Percentiles rank a stretch among this genome's conserved stretches.
Conservation (phyloP, 192 early-diverging fungal species). For the Linnemannia schmuckeri region DNA sequence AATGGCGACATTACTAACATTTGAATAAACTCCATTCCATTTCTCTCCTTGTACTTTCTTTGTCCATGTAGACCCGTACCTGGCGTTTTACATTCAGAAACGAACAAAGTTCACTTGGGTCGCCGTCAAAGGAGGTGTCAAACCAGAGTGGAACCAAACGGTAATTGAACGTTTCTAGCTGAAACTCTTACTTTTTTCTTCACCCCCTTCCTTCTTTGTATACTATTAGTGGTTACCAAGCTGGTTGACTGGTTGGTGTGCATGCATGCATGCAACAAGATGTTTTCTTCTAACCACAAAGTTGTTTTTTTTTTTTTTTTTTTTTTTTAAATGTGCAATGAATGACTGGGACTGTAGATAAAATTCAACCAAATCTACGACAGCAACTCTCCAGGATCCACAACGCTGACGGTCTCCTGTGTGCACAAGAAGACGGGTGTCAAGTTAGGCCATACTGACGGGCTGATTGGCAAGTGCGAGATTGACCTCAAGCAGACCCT, state of each 20-base stretch:
- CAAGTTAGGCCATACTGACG: slow-evolving; percentile 39
- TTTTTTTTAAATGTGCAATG: no score
- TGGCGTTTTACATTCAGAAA: slow-evolving; percentile 40
- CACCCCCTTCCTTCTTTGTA: no score
- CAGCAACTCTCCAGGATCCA: slow-evolving; percentile 8
- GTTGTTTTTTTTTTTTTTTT: background rate
- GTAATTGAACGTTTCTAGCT: slow-evolving; percentile 11
- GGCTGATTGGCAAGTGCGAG: slow-evolving; percentile 47
- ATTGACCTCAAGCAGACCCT: slow-evolving; percentile 44
- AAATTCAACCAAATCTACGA: slow-evolving; percentile 32
- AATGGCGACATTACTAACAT: background rate
- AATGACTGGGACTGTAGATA: slow-evolving; percentile 16
- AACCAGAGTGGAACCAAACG: slow-evolving; percentile 48
- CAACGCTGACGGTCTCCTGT: slow-evolving; percentile 35
- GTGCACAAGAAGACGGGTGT: slow-evolving; percentile 44
- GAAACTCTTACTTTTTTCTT: background rate
- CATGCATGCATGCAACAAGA: no score
- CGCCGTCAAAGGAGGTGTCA: slow-evolving; percentile 48
- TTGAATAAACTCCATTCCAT: no score
- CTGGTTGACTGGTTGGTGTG: no score
- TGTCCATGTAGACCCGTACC: slow-evolving; percentile 33
- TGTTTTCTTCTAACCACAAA: background rate
- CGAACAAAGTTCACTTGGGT: slow-evolving; percentile 45
- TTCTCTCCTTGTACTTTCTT: background rate
- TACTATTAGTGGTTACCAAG: no score